phyloP scores from a whole-genome alignment of 2,329 filamentous ascomycete species.

The Dothistroma pini region DNA sequence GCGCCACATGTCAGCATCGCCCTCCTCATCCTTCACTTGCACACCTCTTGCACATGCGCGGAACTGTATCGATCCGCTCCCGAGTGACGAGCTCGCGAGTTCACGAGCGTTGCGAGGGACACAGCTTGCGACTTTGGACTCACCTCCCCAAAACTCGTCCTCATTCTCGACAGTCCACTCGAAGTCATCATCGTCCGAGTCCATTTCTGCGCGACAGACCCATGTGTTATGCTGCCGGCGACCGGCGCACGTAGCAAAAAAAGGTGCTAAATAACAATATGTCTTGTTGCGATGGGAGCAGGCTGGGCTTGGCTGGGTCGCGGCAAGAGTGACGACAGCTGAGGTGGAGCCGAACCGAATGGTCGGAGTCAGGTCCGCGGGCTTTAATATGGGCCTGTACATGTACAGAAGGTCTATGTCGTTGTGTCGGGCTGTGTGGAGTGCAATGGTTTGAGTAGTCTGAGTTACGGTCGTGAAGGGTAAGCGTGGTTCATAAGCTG shows the following conservation, averaged over 20 bases:
- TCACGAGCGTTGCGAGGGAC: not conserved
- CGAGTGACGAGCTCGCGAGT: not conserved
- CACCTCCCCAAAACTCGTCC: conserved; percentile 9
- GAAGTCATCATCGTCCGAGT: conserved; percentile 10
- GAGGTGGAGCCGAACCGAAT: not conserved
- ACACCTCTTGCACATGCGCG: conserved; percentile 1
- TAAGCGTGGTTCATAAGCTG: no score
- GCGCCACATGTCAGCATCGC: conserved; percentile 1
- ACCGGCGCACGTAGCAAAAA: not conserved
- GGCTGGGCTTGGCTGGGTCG: not conserved
- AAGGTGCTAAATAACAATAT: not conserved
- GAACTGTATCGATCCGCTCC: not conserved
- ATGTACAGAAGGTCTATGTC: not conserved
- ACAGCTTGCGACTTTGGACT: no score
- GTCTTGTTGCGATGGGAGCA: not conserved
- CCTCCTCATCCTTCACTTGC: conserved; percentile 11
- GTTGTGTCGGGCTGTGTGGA: no score
- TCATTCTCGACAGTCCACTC: conserved; percentile 9
- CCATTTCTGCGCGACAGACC: not conserved
- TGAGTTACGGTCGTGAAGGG: no score
- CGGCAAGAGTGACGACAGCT: not conserved
- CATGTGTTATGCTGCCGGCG: not conserved
- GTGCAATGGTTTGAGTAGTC: no score
- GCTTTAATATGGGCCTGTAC: no score
- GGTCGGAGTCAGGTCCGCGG: no score